A percentile compares a stretch with the other conserved stretches of the same genome.
These are phyloP conservation scores for Musa acuminata DNA, from an alignment of 176 grass and related monocot genomes.

Conservation along the genomic window DNA sequence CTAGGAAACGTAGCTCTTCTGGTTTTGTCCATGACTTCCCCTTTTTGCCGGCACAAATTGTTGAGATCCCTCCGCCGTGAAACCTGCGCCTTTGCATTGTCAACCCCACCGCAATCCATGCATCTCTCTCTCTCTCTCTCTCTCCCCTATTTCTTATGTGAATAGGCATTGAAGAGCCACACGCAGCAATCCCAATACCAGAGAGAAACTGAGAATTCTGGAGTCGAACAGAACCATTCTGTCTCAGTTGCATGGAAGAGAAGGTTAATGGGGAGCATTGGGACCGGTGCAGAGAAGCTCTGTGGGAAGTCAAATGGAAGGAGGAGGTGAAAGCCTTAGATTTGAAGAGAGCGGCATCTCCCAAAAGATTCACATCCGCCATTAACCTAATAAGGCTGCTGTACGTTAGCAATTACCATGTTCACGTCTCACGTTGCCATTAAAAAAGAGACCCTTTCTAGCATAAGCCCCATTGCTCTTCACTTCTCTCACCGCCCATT, in stretches of 20 bases:
- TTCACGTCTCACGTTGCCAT: not conserved
- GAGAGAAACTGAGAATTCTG: not conserved
- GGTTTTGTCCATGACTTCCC: not conserved
- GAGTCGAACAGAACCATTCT: not conserved
- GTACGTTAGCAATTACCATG: too few species aligned
- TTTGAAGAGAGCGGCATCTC: not conserved
- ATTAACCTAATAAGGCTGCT: too few species aligned
- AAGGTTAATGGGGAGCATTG: not conserved
- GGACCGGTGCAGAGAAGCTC: not conserved
- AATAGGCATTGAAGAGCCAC: not conserved
- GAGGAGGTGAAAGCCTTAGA: not conserved
- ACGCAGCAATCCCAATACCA: not conserved
- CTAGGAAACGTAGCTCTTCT: constrained; percentile 13
- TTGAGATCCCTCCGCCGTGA: not conserved
- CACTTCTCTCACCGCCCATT: not conserved
- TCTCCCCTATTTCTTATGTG: too few species aligned
- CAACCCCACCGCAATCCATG: not conserved
- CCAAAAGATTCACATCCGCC: not conserved
- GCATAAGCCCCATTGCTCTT: not conserved
- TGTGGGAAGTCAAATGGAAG: not conserved
- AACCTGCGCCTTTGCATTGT: not conserved
- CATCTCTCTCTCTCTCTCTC: too few species aligned
- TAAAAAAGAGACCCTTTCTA: not conserved
- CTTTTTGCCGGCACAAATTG: not conserved
- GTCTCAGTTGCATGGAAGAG: not conserved